These are phyloP conservation scores for Lentinus brumalis DNA, from an alignment of 768 basidiomycete species.

Conservation along the genomic window DNA sequence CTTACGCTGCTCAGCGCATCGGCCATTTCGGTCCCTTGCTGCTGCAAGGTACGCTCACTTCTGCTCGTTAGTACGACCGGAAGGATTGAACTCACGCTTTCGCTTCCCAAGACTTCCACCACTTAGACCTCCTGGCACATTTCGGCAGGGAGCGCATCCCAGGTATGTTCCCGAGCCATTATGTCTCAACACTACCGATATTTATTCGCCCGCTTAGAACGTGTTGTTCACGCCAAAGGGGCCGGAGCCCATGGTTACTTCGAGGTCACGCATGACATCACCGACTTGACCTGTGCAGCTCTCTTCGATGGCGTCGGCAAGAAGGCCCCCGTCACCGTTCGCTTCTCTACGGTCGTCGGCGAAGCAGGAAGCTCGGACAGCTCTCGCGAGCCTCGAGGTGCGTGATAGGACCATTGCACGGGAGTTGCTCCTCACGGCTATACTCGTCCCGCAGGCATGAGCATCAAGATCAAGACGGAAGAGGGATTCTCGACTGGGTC, in stretches of 20 bases:
- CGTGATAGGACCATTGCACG: not conserved
- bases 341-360: slow-evolving; percentile 95
- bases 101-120: slow-evolving; percentile 68
- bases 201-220: slow-evolving; percentile 46
- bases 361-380: slow-evolving; percentile 87
- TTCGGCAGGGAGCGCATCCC: slow-evolving; percentile 96
- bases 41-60: slow-evolving; percentile 65
- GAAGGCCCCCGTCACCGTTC: slow-evolving; percentile 72
- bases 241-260: slow-evolving; percentile 94
- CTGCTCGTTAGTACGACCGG: not conserved
- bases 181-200: not conserved
- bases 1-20: slow-evolving; percentile 78
- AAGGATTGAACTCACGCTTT: slow-evolving; percentile 16
- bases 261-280: slow-evolving; percentile 83
- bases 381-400: slow-evolving; percentile 84
- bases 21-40: slow-evolving; percentile 79
- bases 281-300: slow-evolving; percentile 74
- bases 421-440: not conserved
- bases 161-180: slow-evolving; percentile 15
- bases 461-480: slow-evolving; percentile 84
- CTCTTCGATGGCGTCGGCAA: slow-evolving; percentile 68
- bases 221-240: slow-evolving; percentile 92
- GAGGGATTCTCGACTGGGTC: slow-evolving; percentile 94
- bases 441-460: slow-evolving; percentile 62
- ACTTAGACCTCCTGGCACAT: slow-evolving; percentile 88